phyloP scores from a whole-genome alignment of 495 filamentous ascomycete species.

The Immersiella caudata region DNA sequence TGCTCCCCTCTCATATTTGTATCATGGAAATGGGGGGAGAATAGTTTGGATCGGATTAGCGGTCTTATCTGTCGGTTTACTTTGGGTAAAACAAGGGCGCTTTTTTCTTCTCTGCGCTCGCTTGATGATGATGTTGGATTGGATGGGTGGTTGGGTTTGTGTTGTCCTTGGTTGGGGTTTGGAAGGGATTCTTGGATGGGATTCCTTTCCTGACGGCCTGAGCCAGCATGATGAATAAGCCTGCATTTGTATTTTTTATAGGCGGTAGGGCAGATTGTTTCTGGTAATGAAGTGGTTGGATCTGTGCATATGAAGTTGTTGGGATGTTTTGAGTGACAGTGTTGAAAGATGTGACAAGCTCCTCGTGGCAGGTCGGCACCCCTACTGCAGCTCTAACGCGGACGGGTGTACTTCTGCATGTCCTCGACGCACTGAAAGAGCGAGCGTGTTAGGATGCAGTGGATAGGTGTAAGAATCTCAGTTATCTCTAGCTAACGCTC shows the following conservation, averaged over 20 bases:
- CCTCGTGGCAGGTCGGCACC: no score
- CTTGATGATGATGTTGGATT: slow-evolving; percentile 2
- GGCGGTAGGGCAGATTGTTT: background rate
- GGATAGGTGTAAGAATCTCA: no score
- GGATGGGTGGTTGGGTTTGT: background rate
- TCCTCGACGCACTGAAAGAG: no score
- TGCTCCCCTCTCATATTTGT: background rate
- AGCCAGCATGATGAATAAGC: background rate
- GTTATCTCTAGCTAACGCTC: no score
- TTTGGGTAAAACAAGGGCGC: background rate
- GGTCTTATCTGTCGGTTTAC: background rate
- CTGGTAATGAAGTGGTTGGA: background rate
- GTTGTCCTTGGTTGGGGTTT: background rate
- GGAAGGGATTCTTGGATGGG: background rate
- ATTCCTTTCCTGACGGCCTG: background rate
- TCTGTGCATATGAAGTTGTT: background rate
- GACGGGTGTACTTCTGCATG: no score
- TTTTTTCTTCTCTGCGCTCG: background rate
- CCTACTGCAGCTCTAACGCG: no score
- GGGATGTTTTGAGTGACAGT: background rate
- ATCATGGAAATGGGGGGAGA: background rate
- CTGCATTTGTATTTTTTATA: background rate
- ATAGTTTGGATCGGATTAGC: background rate
- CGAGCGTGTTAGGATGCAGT: no score
- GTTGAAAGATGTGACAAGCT: no score